Evolutionary conservation across 345 rosid species (phyloP), one percentile per base, ranked within the genome.

Genomic region (Kernera saxatilis): DNA sequence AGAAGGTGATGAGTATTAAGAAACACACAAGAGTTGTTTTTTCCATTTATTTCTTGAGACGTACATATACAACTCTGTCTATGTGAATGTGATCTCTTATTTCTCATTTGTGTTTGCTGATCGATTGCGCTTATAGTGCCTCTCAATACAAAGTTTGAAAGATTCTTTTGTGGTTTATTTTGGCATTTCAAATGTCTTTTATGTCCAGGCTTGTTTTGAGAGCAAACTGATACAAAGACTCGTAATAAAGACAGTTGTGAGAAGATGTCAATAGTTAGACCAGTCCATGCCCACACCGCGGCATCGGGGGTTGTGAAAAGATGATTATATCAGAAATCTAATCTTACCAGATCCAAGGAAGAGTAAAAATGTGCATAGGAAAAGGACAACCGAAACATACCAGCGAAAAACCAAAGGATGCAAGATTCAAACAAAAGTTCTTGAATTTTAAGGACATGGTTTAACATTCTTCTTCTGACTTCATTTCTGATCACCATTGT

Each of bases 1-100:
- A 46, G 87, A 63, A 27, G 93, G 84, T 32, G 91, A 83, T 27
- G 82, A 82, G 54, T 87, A 74, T 72, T 58, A 32, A 76, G 55
- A 8, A 61, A 41, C 12, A 61, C 23, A 9, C 35, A 53, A 41
- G 10, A 12, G 11, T n/a, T n/a, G 30, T 5, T 13, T 36, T 41
- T 67, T 33, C 35, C 30, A 2, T 51, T 67, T 67, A 55, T 11
- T 53, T 37, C 60, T 69, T 29, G 52, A 39, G 50, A 56, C 25
- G 51, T 55, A 36, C 60, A 13, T 64, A 10, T 64, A 10, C 13
- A 59, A 39, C 4, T 22, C n/a, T 59, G 13, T 37, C 12, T 14
- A 14, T 59, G 48, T 22, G 64, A 58, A 58, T 36, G 21, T 22
- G 12, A 36, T 59, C 33, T 39, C 49, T 37, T 33, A 32, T 32